Percentiles rank a stretch among this genome's conserved stretches.
Evolutionary conservation across 2,329 filamentous ascomycete genomes (phyloP).

Genomic region (Colletotrichum cordylinicola): DNA sequence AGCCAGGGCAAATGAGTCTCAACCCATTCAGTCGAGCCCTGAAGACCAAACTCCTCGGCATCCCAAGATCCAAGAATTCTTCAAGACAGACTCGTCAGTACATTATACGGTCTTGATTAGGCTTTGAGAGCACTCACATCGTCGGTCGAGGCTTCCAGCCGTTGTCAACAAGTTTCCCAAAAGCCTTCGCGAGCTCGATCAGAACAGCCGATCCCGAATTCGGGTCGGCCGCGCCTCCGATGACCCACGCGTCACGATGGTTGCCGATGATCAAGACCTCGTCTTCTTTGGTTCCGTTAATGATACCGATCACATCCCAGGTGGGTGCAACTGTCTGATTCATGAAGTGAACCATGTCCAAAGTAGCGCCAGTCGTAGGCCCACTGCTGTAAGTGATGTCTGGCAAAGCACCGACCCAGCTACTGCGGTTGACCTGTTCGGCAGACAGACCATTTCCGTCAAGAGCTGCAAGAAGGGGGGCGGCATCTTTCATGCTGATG

Average conservation of each 20-base stretch:
- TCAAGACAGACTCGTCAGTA: background rate
- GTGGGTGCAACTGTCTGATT: constrained; percentile 1
- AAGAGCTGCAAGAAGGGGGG: background rate
- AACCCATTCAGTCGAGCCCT: constrained; percentile 14
- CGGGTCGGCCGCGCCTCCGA: constrained; percentile 57
- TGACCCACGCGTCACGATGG: constrained; percentile 60
- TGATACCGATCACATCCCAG: constrained; percentile 43
- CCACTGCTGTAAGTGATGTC: constrained; percentile 15
- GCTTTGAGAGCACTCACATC: constrained; percentile 32
- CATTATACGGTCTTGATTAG: accelerated
- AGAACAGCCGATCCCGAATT: constrained; percentile 55
- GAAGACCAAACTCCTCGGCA: constrained; percentile 34
- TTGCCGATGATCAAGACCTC: constrained; percentile 55
- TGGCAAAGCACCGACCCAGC: constrained; percentile 4
- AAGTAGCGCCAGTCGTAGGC: background rate
- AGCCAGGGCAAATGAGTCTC: constrained; percentile 15
- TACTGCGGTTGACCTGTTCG: background rate
- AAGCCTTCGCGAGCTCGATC: constrained; percentile 54
- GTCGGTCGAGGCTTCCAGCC: constrained; percentile 59
- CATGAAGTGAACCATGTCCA: constrained; percentile 14
- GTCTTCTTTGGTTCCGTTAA: constrained; percentile 43
- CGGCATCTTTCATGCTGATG: constrained; percentile 9
- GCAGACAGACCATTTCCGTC: background rate
- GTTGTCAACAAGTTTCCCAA: constrained; percentile 48
- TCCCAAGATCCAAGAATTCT: constrained; percentile 38